Conservation (phyloP, 2,329 filamentous ascomycete species). For the Paecilomyces niveus region DNA sequence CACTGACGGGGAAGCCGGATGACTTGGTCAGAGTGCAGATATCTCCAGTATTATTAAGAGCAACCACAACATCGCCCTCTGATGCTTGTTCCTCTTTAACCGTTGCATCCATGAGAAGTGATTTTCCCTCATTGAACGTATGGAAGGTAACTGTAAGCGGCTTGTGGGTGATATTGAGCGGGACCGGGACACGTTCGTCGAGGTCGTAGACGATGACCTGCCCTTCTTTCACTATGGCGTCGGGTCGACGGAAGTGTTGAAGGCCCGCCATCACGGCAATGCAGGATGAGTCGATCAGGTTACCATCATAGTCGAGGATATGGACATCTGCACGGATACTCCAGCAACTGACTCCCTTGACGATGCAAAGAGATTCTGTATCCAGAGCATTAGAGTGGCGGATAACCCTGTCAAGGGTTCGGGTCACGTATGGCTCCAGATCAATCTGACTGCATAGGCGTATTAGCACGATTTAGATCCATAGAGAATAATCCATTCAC, state of each 20-base stretch:
- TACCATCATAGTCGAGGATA: slow-evolving; percentile 84
- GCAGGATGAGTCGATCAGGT: slow-evolving; percentile 78
- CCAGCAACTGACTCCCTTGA: slow-evolving; percentile 88
- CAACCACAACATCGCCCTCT: slow-evolving; percentile 66
- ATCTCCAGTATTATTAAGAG: slow-evolving; percentile 82
- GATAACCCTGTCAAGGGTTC: slow-evolving; percentile 87
- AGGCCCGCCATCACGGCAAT: slow-evolving; percentile 81
- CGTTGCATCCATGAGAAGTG: slow-evolving; percentile 40
- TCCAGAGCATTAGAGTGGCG: slow-evolving; percentile 87
- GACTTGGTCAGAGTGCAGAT: slow-evolving; percentile 88
- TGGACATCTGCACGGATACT: slow-evolving; percentile 86
- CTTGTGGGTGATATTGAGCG: slow-evolving; percentile 83
- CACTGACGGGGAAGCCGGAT: slow-evolving; percentile 75
- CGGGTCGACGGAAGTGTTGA: slow-evolving; percentile 84
- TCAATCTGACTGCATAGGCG: slow-evolving; percentile 58
- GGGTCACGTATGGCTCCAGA: slow-evolving; percentile 75
- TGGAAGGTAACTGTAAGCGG: slow-evolving; percentile 88
- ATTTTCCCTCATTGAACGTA: slow-evolving; percentile 55
- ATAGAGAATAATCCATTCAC: slow-evolving; percentile 11
- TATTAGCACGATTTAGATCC: not conserved
- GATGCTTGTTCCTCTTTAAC: slow-evolving; percentile 46
- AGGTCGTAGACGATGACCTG: slow-evolving; percentile 75
- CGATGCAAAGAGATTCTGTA: slow-evolving; percentile 89
- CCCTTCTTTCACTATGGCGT: slow-evolving; percentile 79
- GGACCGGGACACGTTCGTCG: slow-evolving; percentile 81